Evolutionary conservation across 257 asterid genomes (phyloP).

Genomic region (Ligustrum vulgare): DNA sequence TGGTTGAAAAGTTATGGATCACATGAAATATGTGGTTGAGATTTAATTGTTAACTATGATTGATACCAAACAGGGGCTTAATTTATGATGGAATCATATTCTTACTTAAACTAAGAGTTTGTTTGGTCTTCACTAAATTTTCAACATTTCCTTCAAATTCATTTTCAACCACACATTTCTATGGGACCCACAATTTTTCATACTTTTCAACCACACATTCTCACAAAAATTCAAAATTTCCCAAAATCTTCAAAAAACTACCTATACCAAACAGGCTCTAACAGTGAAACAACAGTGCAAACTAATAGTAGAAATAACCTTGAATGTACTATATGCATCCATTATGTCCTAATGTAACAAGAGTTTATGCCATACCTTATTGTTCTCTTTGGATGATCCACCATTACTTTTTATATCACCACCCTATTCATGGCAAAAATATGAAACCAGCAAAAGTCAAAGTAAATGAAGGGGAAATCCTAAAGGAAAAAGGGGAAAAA

Average conservation of each 20-base stretch:
- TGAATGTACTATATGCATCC: not conserved
- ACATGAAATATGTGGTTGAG: no score
- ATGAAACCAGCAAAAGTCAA: conserved; percentile 26
- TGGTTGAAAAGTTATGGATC: no score
- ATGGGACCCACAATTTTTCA: no score
- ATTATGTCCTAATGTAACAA: conserved; percentile 11
- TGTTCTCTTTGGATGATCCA: conserved; percentile 49
- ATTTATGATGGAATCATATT: not conserved
- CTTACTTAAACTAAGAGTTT: conserved; percentile 6
- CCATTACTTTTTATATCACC: conserved; percentile 68
- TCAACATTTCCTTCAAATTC: no score
- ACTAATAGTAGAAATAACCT: not conserved
- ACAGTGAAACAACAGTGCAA: not conserved
- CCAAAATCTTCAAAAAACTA: no score
- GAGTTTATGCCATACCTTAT: conserved; percentile 38
- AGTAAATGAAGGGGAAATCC: conserved; percentile 14
- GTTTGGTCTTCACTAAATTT: no score
- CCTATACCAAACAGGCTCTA: no score
- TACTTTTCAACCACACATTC: no score
- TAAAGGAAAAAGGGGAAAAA: not conserved
- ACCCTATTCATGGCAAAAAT: conserved; percentile 47
- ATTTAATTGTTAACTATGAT: no score
- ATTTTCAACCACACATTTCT: no score
- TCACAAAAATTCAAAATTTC: no score
- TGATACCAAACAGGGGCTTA: no score